Conservation (phyloP, 768 basidiomycete genomes). For the Polyporus arcularius region DNA sequence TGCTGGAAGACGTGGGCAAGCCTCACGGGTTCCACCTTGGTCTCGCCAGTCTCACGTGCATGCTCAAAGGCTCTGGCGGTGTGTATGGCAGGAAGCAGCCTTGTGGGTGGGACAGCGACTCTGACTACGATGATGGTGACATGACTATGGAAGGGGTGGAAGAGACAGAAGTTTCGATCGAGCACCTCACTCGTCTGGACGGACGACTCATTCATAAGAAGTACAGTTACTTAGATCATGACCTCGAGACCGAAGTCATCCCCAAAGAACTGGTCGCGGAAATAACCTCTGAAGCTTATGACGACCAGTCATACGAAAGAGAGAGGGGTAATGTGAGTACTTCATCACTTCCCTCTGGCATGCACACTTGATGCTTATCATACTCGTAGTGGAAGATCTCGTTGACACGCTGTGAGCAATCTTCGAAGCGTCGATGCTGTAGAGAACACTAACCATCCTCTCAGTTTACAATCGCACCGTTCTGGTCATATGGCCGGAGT, state of each 20-base stretch:
- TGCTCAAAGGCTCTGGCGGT: constrained; percentile 10
- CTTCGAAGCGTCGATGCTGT: too few species aligned
- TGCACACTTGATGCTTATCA: not conserved
- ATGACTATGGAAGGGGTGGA: constrained; percentile 20
- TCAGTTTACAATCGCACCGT: constrained; percentile 29
- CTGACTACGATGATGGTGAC: constrained; percentile 8
- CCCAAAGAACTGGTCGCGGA: constrained; percentile 17
- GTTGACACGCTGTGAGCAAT: constrained; percentile 25
- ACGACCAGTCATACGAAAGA: constrained; percentile 30
- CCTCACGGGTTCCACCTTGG: constrained; percentile 37
- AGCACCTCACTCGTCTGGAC: constrained; percentile 22
- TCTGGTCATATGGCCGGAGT: constrained; percentile 28
- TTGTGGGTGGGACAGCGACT: not conserved
- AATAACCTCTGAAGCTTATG: constrained; percentile 18
- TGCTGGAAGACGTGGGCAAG: constrained; percentile 35
- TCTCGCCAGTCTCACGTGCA: constrained; percentile 38
- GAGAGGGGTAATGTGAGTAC: constrained; percentile 32
- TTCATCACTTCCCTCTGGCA: not conserved
- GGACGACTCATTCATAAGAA: constrained; percentile 10
- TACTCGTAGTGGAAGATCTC: constrained; percentile 22
- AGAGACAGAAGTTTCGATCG: constrained; percentile 10
- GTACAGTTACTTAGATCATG: not conserved
- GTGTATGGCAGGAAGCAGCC: not conserved
- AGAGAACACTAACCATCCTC: not conserved
- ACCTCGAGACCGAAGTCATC: constrained; percentile 20